Conservation (phyloP, 352 stramenopile species). For the Peronospora destructor region DNA sequence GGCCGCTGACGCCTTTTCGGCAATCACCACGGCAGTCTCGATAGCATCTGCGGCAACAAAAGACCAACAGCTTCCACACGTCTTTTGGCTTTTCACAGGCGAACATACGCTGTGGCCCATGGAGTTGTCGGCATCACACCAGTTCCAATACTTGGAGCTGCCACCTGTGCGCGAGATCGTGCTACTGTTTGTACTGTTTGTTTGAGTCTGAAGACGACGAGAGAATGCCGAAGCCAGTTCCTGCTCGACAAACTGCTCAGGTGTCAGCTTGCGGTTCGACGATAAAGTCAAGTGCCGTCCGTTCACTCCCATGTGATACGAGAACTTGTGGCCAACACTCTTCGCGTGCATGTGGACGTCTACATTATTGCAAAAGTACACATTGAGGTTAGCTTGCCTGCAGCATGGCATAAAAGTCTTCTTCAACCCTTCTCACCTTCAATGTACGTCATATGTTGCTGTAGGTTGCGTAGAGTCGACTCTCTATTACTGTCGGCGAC, state of each 20-base stretch:
- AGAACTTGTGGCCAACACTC: constrained; percentile 48
- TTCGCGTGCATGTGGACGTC: constrained; percentile 59
- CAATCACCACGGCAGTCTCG: constrained; percentile 68
- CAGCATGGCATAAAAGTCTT: not conserved
- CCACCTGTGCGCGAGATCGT: constrained; percentile 20
- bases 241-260: constrained; percentile 51
- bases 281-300: constrained; percentile 48
- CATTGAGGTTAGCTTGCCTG: constrained; percentile 3
- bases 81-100: constrained; percentile 72
- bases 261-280: constrained; percentile 27
- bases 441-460: constrained; percentile 70
- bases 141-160: constrained; percentile 47
- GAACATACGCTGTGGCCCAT: constrained; percentile 55
- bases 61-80: constrained; percentile 76
- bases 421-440: constrained; percentile 37
- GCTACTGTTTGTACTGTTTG: constrained; percentile 19
- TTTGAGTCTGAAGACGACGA: constrained; percentile 22
- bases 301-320: constrained; percentile 67
- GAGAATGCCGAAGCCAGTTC: constrained; percentile 35
- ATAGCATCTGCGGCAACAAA: constrained; percentile 76
- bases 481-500: constrained; percentile 23
- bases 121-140: constrained; percentile 61
- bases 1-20: constrained; percentile 42
- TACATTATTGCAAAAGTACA: constrained; percentile 14
- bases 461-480: constrained; percentile 37